Evolutionary conservation across 805 yeast species (phyloP).

Genomic region (Cyberlindnera mississippiensis): DNA sequence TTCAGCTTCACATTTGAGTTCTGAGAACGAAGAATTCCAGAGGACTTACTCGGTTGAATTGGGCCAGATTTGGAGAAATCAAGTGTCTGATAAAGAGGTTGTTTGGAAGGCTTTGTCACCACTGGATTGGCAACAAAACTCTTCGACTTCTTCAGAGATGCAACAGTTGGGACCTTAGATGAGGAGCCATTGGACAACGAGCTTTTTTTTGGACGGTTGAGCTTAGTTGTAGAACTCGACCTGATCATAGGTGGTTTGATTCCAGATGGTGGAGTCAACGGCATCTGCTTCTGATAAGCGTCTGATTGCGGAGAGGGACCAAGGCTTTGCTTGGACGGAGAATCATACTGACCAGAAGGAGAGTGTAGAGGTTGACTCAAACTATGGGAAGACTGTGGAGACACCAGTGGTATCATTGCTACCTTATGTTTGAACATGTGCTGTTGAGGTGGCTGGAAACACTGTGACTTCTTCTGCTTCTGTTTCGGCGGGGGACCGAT

Average conservation of each 20-base stretch:
- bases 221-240: slow-evolving; percentile 23
- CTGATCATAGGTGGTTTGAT: slow-evolving; percentile 14
- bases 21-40: background rate
- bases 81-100: slow-evolving; percentile 22
- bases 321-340: background rate
- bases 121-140: slow-evolving; percentile 16
- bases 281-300: background rate
- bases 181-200: slow-evolving; percentile 13
- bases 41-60: background rate
- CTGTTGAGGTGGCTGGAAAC: slow-evolving; percentile 3
- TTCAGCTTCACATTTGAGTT: slow-evolving; percentile 12
- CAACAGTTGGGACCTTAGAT: slow-evolving; percentile 3
- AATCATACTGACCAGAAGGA: too few species aligned
- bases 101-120: slow-evolving; percentile 3
- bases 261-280: slow-evolving; percentile 13
- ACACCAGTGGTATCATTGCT: background rate
- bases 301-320: background rate
- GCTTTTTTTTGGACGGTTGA: slow-evolving; percentile 22
- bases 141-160: slow-evolving; percentile 24
- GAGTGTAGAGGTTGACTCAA: too few species aligned
- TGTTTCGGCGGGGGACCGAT: slow-evolving; percentile 5
- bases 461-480: slow-evolving; percentile 1
- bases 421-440: slow-evolving; percentile 3
- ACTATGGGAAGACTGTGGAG: background rate
- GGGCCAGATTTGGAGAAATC: slow-evolving; percentile 22